Base-by-base conservation (phyloP, 208 protist species). In the Acanthamoeba royreba region DNA sequence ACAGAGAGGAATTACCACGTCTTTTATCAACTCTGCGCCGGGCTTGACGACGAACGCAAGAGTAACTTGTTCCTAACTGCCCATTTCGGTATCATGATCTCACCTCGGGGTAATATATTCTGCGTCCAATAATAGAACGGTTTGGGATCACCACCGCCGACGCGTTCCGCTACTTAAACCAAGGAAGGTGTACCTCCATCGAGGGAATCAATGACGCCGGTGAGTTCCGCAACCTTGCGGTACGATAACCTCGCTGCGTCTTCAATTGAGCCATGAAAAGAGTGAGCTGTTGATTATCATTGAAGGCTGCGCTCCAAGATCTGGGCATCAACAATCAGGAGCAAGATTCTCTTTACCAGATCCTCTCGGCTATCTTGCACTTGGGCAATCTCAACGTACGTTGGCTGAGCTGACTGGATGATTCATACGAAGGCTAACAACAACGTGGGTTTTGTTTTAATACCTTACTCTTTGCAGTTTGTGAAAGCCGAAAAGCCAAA, bases 1-100 rank as follows among this genome's bases (percentile, higher is more conserved):
- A 96, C 95, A n/a, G 97, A 98, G 91, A 72, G 97, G 49, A 97
- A 97, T 52, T 98, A 97, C 89, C 95, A 98, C 88, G 81, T 96
- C 25, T 98, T 98, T 92, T 98, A 98, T 92, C 86, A 98, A 38
- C 66, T 92, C 25, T 33, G 5, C 53, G 40, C 49, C 0, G 74
- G 79, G 5, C 35, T 40, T 33, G 35, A 38, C 31, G 33, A 9
- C 13, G n/a, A 4, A 38, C 31, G 31, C 8, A 52, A 40, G 28
- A n/a, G 47, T 38, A 47, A 72, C 55, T 63, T 63, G 25, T 7
- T 28, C 33, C 11, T 0, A 19, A 19, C 55, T 55, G 9, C 49
- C 49, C 49, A 55, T 55, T 55, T n/a, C n/a, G n/a, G n/a, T n/a
- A n/a, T n/a, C n/a, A n/a, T n/a, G n/a, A n/a, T n/a, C n/a, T n/a